Evolutionary conservation across 2,329 filamentous ascomycete genomes (phyloP).

Genomic region (Penicillium crustosum): DNA sequence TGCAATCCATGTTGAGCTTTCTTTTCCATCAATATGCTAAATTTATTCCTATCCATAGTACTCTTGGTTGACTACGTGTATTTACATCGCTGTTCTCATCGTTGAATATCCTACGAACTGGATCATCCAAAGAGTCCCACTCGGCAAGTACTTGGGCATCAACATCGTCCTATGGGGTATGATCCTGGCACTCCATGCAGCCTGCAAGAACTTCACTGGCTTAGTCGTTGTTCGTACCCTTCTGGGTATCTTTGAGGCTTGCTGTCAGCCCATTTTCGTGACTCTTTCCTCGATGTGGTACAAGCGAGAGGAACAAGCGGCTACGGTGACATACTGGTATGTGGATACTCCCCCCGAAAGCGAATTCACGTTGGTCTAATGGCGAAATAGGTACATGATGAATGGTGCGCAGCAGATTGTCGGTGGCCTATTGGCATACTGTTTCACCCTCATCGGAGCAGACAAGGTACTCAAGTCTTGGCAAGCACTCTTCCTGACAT

Average conservation of each 20-base stretch:
- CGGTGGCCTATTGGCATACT: conserved; percentile 66
- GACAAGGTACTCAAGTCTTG: conserved; percentile 60
- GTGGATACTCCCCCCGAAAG: background rate
- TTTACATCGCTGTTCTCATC: conserved; percentile 69
- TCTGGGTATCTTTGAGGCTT: conserved; percentile 69
- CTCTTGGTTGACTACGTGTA: conserved; percentile 71
- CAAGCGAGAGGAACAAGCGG: conserved; percentile 65
- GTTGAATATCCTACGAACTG: conserved; percentile 73
- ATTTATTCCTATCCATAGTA: conserved; percentile 48
- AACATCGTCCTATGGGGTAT: conserved; percentile 66
- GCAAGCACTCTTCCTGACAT: conserved; percentile 68
- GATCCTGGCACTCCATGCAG: conserved; percentile 61
- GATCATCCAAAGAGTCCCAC: conserved; percentile 62
- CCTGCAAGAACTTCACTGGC: conserved; percentile 59
- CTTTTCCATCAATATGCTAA: background rate
- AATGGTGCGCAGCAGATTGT: conserved; percentile 72
- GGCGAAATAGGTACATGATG: conserved; percentile 62
- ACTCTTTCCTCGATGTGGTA: conserved; percentile 71
- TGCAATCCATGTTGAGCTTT: conserved; percentile 1
- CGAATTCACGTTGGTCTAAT: background rate
- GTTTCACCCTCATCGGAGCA: conserved; percentile 51
- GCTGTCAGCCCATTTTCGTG: conserved; percentile 67
- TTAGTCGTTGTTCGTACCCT: conserved; percentile 63
- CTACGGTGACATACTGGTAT: conserved; percentile 67
- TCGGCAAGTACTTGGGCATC: conserved; percentile 65